Base-by-base conservation (phyloP, 2,329 filamentous ascomycete genomes). In the Exophiala mesophila region DNA sequence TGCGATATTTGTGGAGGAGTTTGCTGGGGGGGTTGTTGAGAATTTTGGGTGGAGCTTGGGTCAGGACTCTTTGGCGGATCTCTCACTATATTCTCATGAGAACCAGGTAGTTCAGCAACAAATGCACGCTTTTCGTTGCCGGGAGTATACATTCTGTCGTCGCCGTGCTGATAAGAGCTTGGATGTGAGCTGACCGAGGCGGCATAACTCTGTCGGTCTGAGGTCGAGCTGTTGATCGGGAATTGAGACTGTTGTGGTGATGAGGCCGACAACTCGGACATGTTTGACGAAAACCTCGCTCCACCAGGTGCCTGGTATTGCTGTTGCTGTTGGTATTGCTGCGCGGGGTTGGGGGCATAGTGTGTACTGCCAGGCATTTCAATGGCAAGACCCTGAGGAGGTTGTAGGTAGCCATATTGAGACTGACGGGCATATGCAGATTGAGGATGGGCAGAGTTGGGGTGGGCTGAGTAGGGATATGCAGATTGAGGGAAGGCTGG, bases 311-410 rank as follows among this genome's bases (percentile, higher is more conserved):
- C 33, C 12, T 24, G 16, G 28, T 44, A 29, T 20, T 38, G 41
- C 19, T 41, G 44, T 13, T 32, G 37, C 10, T 24, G 24, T 13
- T 39, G 31, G 18, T 32, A 39, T 13, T 20, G 28, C 17, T 38
- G 17, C 3, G 16, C 3, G 24, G 12, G 30, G 24, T 31, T 16
- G 20, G 17, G 32, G 2, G 30, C 16, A 20, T 39, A 50, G 19
- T 50, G 45, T 5, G 45, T 50, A 30, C 47, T 52, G 16, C 49
- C 53, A 2, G 41, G 41, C 53, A 56, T 56, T 39, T 56, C 53
- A 24, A 56, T 53, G 2, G 52, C 52, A 3, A 56, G 45, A 17
- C 53, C 53, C 29, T 45, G 41, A 5, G 41, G 29, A 18, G 42
- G 37, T 13, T 35, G 44, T 3, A 39, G 12, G 3, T 36, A 26